Base-by-base conservation (phyloP, 2,329 filamentous ascomycete species). In the Aspergillus tubingensis region DNA sequence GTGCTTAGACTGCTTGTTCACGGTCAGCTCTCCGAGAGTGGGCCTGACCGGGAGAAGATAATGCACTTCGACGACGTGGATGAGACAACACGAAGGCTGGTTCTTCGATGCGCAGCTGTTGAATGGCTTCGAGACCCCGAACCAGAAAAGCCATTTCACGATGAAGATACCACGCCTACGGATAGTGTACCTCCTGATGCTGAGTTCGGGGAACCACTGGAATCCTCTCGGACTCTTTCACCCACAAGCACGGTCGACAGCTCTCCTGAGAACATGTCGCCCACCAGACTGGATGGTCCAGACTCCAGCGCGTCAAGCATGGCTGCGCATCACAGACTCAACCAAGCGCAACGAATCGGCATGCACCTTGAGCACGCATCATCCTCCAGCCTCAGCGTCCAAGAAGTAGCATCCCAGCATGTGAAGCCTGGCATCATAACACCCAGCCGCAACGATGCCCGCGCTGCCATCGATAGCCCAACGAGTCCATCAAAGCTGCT, bases 391-490 rank as follows among this genome's bases (percentile, higher is more conserved):
- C 80, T 91, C 65, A 93, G 90, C 70, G 89, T 95, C 50, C 82
- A 86, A 36, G 90, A 95, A 68, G 86, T 96, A 44, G 91, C 92
- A 6, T 86, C 86, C 10, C 89, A 92, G 48, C 91, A 84, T 73
- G 91, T 94, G 76, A 92, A 91, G 74, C 91, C 91, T 0, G 91
- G 90, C 1, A 86, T 94, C 21, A 88, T 92, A 69, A 92, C 91
- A 17, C 91, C 91, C 5, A 92, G 91, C 72, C 83, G 88, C 50
- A 77, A 76, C 50, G 86, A 71, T 54, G 52, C 64, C 58, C 48
- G 61, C 59, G 43, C 68, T 44, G 65, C 62, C 23, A 57, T 68
- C 5, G 65, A 65, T 41, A 44, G 56, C 64, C 43, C 66, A 62
- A 41, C 62, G 57, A 59, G 57, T 11, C 49, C 61, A 27, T 44